Conservation (phyloP, 2,329 filamentous ascomycete genomes). For the Colletotrichum sp. region DNA sequence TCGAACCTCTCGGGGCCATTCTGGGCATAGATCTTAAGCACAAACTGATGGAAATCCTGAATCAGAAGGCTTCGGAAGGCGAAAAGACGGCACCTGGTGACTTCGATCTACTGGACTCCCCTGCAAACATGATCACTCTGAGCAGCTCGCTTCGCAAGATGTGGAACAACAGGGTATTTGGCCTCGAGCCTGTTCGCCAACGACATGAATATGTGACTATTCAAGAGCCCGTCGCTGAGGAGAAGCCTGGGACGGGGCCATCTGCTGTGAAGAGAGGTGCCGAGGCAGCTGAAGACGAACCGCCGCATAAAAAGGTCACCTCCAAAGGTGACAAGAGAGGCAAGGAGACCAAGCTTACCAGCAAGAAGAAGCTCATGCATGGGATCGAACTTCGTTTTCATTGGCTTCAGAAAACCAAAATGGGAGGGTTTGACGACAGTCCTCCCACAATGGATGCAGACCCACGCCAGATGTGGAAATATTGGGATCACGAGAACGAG, state of each 20-base stretch:
- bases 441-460: background rate
- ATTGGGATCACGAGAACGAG: background rate
- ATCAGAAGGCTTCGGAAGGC: background rate
- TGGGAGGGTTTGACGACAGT: background rate
- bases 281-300: background rate
- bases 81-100: background rate
- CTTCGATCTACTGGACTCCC: background rate
- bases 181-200: background rate
- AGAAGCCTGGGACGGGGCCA: background rate
- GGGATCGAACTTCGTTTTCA: background rate
- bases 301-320: background rate
- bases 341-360: accelerated
- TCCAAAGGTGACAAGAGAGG: background rate
- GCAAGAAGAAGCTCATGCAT: background rate
- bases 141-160: background rate
- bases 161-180: background rate
- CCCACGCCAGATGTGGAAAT: background rate
- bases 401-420: background rate
- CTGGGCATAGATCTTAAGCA: background rate
- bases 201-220: too few relatives aligned
- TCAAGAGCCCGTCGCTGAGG: too few relatives aligned
- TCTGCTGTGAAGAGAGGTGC: background rate
- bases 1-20: background rate
- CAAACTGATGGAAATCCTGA: background rate
- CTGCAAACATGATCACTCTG: background rate